phyloP scores from a whole-genome alignment of 2,329 filamentous ascomycete genomes.

The Lasiodiplodia gonubiensis region DNA sequence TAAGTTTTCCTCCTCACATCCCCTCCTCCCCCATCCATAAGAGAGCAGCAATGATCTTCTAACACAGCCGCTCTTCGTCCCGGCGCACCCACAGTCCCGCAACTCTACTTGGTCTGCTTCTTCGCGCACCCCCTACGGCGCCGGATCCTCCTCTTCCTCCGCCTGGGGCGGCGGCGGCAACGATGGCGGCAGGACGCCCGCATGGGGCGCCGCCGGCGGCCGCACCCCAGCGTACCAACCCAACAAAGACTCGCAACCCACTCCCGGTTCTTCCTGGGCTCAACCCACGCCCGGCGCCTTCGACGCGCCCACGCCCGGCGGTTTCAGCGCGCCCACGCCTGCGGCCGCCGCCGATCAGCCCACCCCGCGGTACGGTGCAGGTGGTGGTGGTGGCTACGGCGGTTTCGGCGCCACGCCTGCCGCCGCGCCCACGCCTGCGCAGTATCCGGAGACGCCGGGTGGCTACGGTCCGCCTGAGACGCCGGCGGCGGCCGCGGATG shows the following conservation, averaged over 20 bases:
- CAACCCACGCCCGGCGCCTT: constrained; percentile 46
- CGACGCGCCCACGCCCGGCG: constrained; percentile 46
- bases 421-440: constrained; percentile 65
- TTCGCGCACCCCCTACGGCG: constrained; percentile 66
- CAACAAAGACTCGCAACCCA: constrained; percentile 40
- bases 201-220: constrained; percentile 45
- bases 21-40: constrained; percentile 4
- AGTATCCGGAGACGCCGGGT: constrained; percentile 59
- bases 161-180: constrained; percentile 59
- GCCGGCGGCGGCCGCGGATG: constrained; percentile 54
- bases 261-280: constrained; percentile 30
- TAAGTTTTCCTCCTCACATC: constrained; percentile 17
- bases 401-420: constrained; percentile 47
- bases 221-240: constrained; percentile 43
- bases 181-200: constrained; percentile 78
- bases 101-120: constrained; percentile 45
- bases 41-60: constrained; percentile 6
- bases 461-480: constrained; percentile 61
- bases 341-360: constrained; percentile 40
- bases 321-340: constrained; percentile 48
- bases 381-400: constrained; percentile 24
- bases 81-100: constrained; percentile 30
- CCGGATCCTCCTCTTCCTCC: constrained; percentile 64
- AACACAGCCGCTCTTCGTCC: constrained; percentile 14
- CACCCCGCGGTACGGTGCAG: constrained; percentile 32